Evolutionary conservation across 2,329 filamentous ascomycete species (phyloP).

Genomic region (Aspergillus costaricaensis): DNA sequence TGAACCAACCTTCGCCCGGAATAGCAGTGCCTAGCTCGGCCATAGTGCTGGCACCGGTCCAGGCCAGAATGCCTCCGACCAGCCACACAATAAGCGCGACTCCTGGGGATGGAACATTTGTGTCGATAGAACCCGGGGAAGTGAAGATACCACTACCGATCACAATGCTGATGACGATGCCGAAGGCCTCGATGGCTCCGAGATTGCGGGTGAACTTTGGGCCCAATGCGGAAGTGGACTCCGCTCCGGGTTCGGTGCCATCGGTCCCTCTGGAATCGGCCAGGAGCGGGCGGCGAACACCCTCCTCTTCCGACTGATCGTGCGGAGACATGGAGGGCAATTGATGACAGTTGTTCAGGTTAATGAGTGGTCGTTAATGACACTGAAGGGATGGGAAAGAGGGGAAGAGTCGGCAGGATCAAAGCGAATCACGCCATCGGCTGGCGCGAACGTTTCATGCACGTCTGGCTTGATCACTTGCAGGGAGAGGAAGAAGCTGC

Average conservation of each 20-base stretch:
- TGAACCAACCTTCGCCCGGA: constrained; percentile 18
- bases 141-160: constrained; percentile 24
- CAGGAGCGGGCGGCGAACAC: background rate
- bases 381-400: background rate
- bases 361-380: background rate
- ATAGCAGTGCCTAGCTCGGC: constrained; percentile 22
- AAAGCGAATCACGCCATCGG: constrained; percentile 2
- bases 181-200: constrained; percentile 20
- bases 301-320: background rate
- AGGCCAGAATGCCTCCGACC: constrained; percentile 20
- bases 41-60: constrained; percentile 22
- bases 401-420: background rate
- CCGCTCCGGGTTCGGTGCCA: background rate
- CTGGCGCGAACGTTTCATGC: background rate
- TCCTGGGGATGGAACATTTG: constrained; percentile 21
- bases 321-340: background rate
- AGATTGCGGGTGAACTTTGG: constrained; percentile 18
- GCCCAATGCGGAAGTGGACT: background rate
- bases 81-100: constrained; percentile 20
- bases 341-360: background rate
- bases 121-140: constrained; percentile 20
- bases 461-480: too few relatives aligned
- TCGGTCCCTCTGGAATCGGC: background rate
- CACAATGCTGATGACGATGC: constrained; percentile 24
- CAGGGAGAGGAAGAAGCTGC: too few relatives aligned